A percentile compares a stretch with the other conserved stretches of the same genome.
Evolutionary conservation across 805 yeast genomes (phyloP).

Genomic region (Nakazawaea molendinolei): DNA sequence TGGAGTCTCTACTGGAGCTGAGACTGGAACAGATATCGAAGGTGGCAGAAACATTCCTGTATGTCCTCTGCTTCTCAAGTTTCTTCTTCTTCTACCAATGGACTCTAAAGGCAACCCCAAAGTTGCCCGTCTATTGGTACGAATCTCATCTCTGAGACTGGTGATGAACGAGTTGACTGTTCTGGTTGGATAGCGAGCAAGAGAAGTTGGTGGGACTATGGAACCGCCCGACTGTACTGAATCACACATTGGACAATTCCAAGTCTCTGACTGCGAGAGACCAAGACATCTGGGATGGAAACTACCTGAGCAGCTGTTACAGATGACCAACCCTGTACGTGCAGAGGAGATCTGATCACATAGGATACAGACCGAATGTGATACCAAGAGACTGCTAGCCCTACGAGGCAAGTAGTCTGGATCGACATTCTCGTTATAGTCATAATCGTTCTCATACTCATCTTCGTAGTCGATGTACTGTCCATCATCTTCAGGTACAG

Average conservation of each 20-base stretch:
- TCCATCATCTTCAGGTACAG: constrained; percentile 18
- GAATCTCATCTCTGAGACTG: constrained; percentile 18
- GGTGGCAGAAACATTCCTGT: constrained; percentile 10
- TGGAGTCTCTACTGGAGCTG: constrained; percentile 16
- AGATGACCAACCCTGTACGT: constrained; percentile 20
- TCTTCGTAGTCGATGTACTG: constrained; percentile 12
- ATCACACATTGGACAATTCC: constrained; percentile 31
- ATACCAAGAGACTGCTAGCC: neutral
- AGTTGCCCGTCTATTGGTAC: constrained; percentile 16
- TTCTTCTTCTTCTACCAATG: constrained; percentile 1
- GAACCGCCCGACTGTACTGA: constrained; percentile 20
- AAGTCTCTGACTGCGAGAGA: constrained; percentile 15
- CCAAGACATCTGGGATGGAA: constrained; percentile 27
- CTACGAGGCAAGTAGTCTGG: constrained; percentile 11
- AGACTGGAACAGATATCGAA: constrained; percentile 11
- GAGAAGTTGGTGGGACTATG: constrained; percentile 14
- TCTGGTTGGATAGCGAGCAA: constrained; percentile 4
- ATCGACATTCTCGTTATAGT: constrained; percentile 5
- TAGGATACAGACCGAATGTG: constrained; percentile 22
- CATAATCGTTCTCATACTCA: constrained; percentile 4
- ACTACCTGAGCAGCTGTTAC: constrained; percentile 25
- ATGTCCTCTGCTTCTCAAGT: neutral
- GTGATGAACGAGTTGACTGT: constrained; percentile 14
- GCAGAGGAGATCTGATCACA: constrained; percentile 23
- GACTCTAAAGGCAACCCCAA: constrained; percentile 16